Evolutionary conservation across 1,284 basidiomycete genomes (phyloP).

Genomic region (Ceratobasidium sp.): DNA sequence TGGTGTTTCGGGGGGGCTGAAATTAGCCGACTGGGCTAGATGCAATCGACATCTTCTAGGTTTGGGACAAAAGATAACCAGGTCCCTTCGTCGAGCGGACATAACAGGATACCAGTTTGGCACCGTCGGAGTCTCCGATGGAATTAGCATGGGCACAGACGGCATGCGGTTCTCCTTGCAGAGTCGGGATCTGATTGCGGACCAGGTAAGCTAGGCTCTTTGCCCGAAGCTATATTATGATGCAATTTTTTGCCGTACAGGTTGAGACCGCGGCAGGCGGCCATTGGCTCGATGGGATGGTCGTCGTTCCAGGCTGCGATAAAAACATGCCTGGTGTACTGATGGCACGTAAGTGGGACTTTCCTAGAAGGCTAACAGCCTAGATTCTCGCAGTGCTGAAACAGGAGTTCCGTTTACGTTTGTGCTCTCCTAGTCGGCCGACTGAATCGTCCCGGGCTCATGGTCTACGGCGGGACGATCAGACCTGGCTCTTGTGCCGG

Average conservation of each 20-base stretch:
- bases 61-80: conserved; percentile 88
- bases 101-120: conserved; percentile 97
- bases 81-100: conserved; percentile 74
- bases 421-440: conserved; percentile 74
- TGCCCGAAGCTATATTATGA: background rate
- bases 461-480: conserved; percentile 98
- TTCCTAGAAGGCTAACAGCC: background rate
- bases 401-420: conserved; percentile 36
- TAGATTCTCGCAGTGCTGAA: background rate
- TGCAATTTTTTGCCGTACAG: background rate
- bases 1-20: background rate
- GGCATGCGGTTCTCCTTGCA: conserved; percentile 96
- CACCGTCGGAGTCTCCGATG: conserved; percentile 96
- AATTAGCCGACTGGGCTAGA: conserved; percentile 57
- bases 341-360: conserved; percentile 79
- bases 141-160: conserved; percentile 94
- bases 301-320: conserved; percentile 95
- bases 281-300: conserved; percentile 98
- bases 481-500: conserved; percentile 88
- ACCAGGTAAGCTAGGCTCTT: conserved; percentile 60
- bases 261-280: conserved; percentile 97
- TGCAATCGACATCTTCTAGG: conserved; percentile 92
- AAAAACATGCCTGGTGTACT: conserved; percentile 98
- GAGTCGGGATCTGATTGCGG: conserved; percentile 96
- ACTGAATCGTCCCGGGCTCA: conserved; percentile 91